phyloP scores from a whole-genome alignment of 83 land plant genomes.

The Larix sibirica region DNA sequence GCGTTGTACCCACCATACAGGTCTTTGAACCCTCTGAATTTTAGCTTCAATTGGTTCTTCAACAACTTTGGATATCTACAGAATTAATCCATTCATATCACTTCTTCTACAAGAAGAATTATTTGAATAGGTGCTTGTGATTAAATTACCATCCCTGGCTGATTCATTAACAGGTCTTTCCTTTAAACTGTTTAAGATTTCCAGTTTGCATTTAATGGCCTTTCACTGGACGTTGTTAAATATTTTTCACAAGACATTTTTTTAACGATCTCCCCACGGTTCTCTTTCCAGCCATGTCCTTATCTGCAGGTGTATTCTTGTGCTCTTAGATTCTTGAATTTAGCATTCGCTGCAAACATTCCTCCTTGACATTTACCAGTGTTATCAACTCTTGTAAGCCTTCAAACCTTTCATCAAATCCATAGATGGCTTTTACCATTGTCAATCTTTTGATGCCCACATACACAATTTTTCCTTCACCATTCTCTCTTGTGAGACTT shows the following conservation, averaged over 20 bases:
- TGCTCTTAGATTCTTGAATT: too few relatives aligned
- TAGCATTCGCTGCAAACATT: too few relatives aligned
- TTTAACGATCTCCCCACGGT: neutral
- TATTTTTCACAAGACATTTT: neutral
- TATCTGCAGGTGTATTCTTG: neutral
- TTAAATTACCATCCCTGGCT: neutral
- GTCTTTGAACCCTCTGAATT: too few relatives aligned
- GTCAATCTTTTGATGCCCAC: too few relatives aligned
- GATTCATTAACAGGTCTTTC: neutral
- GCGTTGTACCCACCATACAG: too few relatives aligned
- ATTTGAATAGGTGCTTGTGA: constrained; percentile 2
- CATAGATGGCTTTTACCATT: too few relatives aligned
- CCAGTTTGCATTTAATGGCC: neutral
- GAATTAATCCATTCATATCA: neutral
- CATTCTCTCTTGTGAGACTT: too few relatives aligned
- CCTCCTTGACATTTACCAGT: too few relatives aligned
- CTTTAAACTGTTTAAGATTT: neutral
- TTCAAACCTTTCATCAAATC: too few relatives aligned
- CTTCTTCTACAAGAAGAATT: neutral
- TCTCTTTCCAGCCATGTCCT: neutral
- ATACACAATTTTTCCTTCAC: too few relatives aligned
- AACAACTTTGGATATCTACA: neutral
- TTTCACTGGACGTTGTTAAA: neutral
- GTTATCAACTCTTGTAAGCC: too few relatives aligned
- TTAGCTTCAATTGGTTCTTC: neutral